Conservation (phyloP, 495 filamentous ascomycete species). For the Immersiella caudata region DNA sequence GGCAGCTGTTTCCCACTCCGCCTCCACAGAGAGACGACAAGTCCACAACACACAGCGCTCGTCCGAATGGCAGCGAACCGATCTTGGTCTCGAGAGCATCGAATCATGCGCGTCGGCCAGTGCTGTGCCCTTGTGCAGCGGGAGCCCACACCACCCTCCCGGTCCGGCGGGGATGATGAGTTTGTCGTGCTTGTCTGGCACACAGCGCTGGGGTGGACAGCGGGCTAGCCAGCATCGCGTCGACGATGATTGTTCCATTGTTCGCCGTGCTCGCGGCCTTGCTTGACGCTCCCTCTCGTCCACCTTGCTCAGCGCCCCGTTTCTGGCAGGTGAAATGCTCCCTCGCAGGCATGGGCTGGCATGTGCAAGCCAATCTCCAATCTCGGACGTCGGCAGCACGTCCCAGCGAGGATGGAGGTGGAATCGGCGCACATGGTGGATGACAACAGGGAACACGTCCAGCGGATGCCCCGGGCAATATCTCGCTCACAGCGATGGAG, state of each 20-base stretch:
- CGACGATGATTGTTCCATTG: neutral
- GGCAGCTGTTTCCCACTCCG: neutral
- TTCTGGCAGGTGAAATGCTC: slow-evolving; percentile 14
- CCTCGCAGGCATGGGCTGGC: neutral
- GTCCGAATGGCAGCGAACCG: neutral
- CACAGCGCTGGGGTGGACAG: neutral
- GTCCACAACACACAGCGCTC: neutral
- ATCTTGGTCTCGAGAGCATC: neutral
- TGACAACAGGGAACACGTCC: neutral
- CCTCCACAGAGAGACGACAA: neutral
- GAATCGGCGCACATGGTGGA: neutral
- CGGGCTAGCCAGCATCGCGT: too few species aligned
- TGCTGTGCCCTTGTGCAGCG: neutral
- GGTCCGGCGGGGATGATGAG: neutral
- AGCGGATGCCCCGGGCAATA: neutral
- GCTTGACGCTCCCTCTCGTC: neutral
- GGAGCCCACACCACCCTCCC: neutral
- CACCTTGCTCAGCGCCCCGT: slow-evolving; percentile 4
- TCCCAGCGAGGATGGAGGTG: neutral
- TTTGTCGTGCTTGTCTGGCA: neutral
- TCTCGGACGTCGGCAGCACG: slow-evolving; percentile 17
- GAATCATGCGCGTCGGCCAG: neutral
- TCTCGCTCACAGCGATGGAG: neutral
- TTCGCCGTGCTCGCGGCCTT: neutral
- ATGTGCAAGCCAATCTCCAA: slow-evolving; percentile 8